Evolutionary conservation across 176 grass and related monocot species (phyloP), one percentile per base, ranked within the genome.

Genomic region (Zizania latifolia): DNA sequence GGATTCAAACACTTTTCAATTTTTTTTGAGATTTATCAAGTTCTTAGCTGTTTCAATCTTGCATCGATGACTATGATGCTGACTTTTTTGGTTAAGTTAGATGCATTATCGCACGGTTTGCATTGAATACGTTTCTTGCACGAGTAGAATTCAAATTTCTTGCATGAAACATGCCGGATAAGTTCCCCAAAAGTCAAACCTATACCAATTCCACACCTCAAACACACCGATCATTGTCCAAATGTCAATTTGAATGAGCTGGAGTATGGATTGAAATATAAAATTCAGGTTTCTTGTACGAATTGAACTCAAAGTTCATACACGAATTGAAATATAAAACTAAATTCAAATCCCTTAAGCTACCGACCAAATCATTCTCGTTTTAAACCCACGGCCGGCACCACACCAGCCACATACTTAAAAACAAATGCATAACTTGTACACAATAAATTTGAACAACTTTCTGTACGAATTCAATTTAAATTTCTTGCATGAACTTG

Each of bases 21-120:
- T n/a, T n/a, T n/a, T n/a, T n/a, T 55, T 28, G 48, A 53, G 21
- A 66, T 65, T 55, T 31, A 8, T 66, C 3, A 13, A 13, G 34
- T 65, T 35, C 2, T n/a, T 54, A 66, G 32, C 31, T 54, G 44
- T 35, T 65, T 64, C 32, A 65, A n/a, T 38, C n/a, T 26, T 10
- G 8, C 30, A 51, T 66, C 11, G 23, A 19, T 16, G n/a, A 11
- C 22, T 11, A 0, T 55, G 45, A 53, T 55, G 22, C 33, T 11
- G 33, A 78, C 32, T 4, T 8, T 8, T 15, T 64, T 38, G 21
- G 4, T 65, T 65, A 65, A 65, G 10, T 38, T 65, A 38, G 14
- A 78, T n/a, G 75, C 75, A 65, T 65, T 33, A 9, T 78, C 27
- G 44, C 22, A 28, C 75, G 28, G 5, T 10, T 53, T 78, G 44